These are phyloP conservation scores for Fusarium armeniacum DNA, from an alignment of 2,329 filamentous ascomycete species.

Conservation along the genomic window DNA sequence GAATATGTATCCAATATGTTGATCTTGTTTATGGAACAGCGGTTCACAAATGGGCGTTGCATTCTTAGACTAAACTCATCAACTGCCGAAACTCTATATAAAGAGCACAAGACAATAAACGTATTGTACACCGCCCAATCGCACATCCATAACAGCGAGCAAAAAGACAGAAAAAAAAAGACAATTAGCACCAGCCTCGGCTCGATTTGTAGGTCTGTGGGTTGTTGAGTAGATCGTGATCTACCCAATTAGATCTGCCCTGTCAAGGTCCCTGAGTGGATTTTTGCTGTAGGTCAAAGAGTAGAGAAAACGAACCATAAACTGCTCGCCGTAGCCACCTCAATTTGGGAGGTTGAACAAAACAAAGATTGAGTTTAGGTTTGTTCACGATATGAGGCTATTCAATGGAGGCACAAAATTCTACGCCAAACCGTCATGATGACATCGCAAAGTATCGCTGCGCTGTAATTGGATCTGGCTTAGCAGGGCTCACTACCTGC, in stretches of 20 bases:
- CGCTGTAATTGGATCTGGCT: conserved; percentile 57
- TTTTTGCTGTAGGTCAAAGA: not conserved
- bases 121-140: conserved; percentile 1
- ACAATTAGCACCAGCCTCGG: not conserved
- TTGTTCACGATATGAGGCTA: not conserved
- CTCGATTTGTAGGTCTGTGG: conserved; percentile 5
- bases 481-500: conserved; percentile 55
- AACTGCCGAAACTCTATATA: conserved; percentile 9
- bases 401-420: not conserved
- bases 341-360: not conserved
- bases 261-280: not conserved
- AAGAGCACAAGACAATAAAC: not conserved
- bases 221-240: conserved; percentile 6
- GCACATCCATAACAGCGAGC: not conserved
- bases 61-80: not conserved
- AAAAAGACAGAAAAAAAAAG: not conserved
- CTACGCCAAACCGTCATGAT: not conserved
- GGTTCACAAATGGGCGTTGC: not conserved
- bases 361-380: not conserved
- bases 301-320: not conserved
- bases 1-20: not conserved
- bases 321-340: not conserved
- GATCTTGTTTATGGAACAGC: not conserved
- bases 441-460: conserved; percentile 21
- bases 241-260: not conserved